These are phyloP conservation scores for Aspergillus aculeatus DNA, from an alignment of 2,329 filamentous ascomycete genomes.

Conservation along the genomic window DNA sequence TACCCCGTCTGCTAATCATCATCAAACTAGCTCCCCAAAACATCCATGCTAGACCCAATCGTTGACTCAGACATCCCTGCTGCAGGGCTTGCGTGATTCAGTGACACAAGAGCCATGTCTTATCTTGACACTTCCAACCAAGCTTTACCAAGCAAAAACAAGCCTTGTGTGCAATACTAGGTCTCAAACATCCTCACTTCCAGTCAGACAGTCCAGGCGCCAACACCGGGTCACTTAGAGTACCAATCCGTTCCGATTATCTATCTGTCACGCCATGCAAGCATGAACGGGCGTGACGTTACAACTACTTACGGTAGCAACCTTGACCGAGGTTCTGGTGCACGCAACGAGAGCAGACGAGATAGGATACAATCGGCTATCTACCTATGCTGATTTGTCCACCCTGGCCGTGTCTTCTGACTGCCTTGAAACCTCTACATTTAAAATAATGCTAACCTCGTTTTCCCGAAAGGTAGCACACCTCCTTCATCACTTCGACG, in stretches of 20 bases:
- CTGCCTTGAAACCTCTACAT: background rate
- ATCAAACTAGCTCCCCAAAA: background rate
- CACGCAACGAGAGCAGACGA: no score
- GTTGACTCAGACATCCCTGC: background rate
- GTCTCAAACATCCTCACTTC: background rate
- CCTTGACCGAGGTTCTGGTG: background rate
- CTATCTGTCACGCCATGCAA: background rate
- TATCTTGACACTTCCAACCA: background rate
- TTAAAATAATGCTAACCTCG: background rate
- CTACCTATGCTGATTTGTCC: background rate
- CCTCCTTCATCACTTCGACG: no score
- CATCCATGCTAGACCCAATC: no score
- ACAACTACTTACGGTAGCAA: background rate
- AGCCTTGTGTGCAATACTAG: background rate
- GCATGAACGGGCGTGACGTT: background rate
- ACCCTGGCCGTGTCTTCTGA: background rate
- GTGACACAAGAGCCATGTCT: background rate
- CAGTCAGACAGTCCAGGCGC: no score
- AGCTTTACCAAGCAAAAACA: background rate
- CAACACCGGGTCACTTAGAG: no score
- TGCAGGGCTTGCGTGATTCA: background rate
- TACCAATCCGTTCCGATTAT: background rate
- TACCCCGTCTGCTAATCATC: no score
- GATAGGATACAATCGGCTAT: background rate
- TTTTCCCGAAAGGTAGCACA: background rate